Base-by-base conservation (phyloP, 345 rosid genomes). In the Turritis glabra region DNA sequence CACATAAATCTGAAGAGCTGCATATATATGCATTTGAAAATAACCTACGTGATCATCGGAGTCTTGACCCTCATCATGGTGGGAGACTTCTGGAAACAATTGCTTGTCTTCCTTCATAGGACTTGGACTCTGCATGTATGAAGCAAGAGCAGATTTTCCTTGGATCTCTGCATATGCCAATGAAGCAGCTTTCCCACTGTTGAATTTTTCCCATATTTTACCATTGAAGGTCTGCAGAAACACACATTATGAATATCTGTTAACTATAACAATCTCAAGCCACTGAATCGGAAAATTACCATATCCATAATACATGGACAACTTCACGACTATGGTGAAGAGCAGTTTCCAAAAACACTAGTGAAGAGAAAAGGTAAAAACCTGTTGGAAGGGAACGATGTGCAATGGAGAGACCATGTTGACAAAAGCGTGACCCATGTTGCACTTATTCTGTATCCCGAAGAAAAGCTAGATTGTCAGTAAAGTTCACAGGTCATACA, bases 171-270 rank as follows among this genome's bases (percentile, higher is more conserved):
- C 97, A 82, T 93, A 93, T 67, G 94, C 97, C 77, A 93, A 73
- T 13, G 91, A 85, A 29, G 98, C 96, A 78, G 87, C 92, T 83
- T 93, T 93, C 72, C 92, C 98, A 54, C 98, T 94, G 69, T 94
- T 89, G 81, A 94, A 94, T 81, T 94, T 94, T 82, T 93, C 96
- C 98, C 98, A 93, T 81, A 79, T 85, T 82, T 89, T 91, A 74
- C 96, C 98, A 71, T 82, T 89, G 75, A 93, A 91, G 32, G 89
- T 90, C 98, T 93, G 84, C 77, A 82, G 35, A 69, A 48, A 62
- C 60, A 55, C 26, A 15, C 18, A 68, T 54, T 22, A 32, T 7
- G 25, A 18, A 27, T 23, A 40, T 37, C 18, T 33, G 17, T 67
- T 23, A 30, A 15, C 14, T 12, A 65, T 48, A 65, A 48, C 43